These are phyloP conservation scores for Lepiota subincarnata DNA, from an alignment of 768 basidiomycete genomes.

Conservation along the genomic window DNA sequence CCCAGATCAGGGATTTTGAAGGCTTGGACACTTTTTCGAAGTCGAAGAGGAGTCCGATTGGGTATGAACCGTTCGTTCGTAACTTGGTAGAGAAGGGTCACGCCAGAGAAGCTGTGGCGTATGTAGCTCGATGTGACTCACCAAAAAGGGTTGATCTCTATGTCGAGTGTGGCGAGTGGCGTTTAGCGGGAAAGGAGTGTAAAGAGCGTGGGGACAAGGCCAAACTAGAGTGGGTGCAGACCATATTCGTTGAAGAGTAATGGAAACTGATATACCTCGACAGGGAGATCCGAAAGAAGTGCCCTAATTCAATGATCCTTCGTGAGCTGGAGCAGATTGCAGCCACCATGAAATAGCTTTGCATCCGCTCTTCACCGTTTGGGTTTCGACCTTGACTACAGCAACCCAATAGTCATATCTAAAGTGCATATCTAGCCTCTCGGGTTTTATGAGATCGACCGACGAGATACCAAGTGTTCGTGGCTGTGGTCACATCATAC, in stretches of 20 bases:
- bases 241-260: constrained; percentile 3
- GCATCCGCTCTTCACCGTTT: not conserved
- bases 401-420: not conserved
- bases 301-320: constrained; percentile 77
- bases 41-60: constrained; percentile 89
- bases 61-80: constrained; percentile 87
- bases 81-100: constrained; percentile 75
- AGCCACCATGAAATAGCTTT: constrained; percentile 58
- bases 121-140: constrained; percentile 81
- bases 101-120: constrained; percentile 68
- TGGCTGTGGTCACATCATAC: too few relatives aligned
- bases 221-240: constrained; percentile 69
- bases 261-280: constrained; percentile 3
- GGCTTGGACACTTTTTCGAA: constrained; percentile 81
- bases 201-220: constrained; percentile 85
- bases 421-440: not conserved
- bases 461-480: too few relatives aligned
- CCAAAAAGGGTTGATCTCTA: constrained; percentile 83
- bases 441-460: too few relatives aligned
- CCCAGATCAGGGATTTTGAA: constrained; percentile 79
- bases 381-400: not conserved
- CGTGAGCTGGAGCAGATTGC: constrained; percentile 71
- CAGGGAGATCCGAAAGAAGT: constrained; percentile 68
- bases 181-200: constrained; percentile 81
- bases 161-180: constrained; percentile 88